Conservation (phyloP, 352 stramenopile species). For the Peronosclerospora sorghi region DNA sequence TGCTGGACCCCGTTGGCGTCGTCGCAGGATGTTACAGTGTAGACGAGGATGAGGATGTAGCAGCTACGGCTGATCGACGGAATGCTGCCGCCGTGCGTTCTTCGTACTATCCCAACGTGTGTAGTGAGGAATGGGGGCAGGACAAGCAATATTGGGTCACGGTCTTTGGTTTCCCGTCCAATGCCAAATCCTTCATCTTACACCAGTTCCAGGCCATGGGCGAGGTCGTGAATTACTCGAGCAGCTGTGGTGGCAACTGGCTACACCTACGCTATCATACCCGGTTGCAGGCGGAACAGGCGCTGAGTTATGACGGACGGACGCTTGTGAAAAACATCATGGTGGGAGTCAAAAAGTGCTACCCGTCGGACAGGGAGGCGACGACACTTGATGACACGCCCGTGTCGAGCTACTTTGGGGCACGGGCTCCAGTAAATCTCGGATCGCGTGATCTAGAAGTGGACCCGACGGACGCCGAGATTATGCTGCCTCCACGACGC, state of each 20-base stretch:
- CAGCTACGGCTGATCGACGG: slow-evolving; percentile 10
- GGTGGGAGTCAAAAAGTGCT: slow-evolving; percentile 76
- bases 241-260: slow-evolving; percentile 58
- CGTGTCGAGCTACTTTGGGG: slow-evolving; percentile 41
- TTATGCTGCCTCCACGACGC: slow-evolving; percentile 68
- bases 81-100: slow-evolving; percentile 12
- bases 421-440: slow-evolving; percentile 29
- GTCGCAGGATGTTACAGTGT: slow-evolving; percentile 21
- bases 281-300: slow-evolving; percentile 70
- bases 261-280: slow-evolving; percentile 72
- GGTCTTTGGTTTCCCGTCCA: slow-evolving; percentile 64
- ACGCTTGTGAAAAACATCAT: slow-evolving; percentile 57
- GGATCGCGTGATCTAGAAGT: slow-evolving; percentile 57
- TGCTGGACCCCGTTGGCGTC: slow-evolving; percentile 34
- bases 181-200: slow-evolving; percentile 49
- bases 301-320: slow-evolving; percentile 55
- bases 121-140: slow-evolving; percentile 63
- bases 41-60: slow-evolving; percentile 16
- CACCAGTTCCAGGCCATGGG: slow-evolving; percentile 69
- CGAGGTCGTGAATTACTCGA: slow-evolving; percentile 60
- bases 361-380: slow-evolving; percentile 46
- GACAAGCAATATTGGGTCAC: slow-evolving; percentile 82
- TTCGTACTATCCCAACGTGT: slow-evolving; percentile 36
- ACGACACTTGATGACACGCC: slow-evolving; percentile 45
- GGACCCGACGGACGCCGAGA: slow-evolving; percentile 64